phyloP scores from a whole-genome alignment of 495 filamentous ascomycete genomes.

The Annulohypoxylon moriforme region DNA sequence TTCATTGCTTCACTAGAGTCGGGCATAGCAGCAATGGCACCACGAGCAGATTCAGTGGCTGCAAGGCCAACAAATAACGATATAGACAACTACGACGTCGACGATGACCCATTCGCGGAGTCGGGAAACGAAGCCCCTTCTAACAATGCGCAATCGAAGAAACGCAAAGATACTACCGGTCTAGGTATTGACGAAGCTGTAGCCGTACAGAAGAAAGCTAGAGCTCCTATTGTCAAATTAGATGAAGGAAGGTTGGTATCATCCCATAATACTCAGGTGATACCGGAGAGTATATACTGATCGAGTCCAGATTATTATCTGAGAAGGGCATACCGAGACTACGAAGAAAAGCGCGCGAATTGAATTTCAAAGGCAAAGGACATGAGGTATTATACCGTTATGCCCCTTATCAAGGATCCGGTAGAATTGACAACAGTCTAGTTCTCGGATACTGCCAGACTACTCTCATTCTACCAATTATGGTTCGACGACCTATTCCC shows the following conservation, averaged over 20 bases:
- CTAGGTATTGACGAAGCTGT: slow-evolving; percentile 90
- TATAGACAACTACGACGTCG: slow-evolving; percentile 78
- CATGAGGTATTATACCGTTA: slow-evolving; percentile 74
- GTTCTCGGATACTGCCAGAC: slow-evolving; percentile 85
- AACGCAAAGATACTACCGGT: slow-evolving; percentile 51
- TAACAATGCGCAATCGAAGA: slow-evolving; percentile 43
- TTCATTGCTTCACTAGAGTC: background rate
- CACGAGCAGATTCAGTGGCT: slow-evolving; percentile 31
- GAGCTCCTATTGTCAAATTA: slow-evolving; percentile 81
- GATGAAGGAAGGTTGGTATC: slow-evolving; percentile 76
- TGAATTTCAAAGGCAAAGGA: slow-evolving; percentile 91
- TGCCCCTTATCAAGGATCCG: background rate
- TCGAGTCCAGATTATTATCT: slow-evolving; percentile 72
- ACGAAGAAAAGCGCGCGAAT: slow-evolving; percentile 72
- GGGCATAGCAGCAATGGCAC: slow-evolving; percentile 34
- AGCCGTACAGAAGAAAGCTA: slow-evolving; percentile 75
- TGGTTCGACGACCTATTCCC: slow-evolving; percentile 98
- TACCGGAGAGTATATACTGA: slow-evolving; percentile 12
- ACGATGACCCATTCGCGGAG: slow-evolving; percentile 52
- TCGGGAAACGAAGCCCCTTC: slow-evolving; percentile 49
- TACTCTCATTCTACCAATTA: slow-evolving; percentile 91
- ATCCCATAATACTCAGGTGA: background rate
- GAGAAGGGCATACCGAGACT: slow-evolving; percentile 85
- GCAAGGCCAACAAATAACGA: slow-evolving; percentile 57
- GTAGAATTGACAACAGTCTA: slow-evolving; percentile 47